Base-by-base conservation (phyloP, 768 basidiomycete genomes). In the Cystofilobasidium bisporidii region DNA sequence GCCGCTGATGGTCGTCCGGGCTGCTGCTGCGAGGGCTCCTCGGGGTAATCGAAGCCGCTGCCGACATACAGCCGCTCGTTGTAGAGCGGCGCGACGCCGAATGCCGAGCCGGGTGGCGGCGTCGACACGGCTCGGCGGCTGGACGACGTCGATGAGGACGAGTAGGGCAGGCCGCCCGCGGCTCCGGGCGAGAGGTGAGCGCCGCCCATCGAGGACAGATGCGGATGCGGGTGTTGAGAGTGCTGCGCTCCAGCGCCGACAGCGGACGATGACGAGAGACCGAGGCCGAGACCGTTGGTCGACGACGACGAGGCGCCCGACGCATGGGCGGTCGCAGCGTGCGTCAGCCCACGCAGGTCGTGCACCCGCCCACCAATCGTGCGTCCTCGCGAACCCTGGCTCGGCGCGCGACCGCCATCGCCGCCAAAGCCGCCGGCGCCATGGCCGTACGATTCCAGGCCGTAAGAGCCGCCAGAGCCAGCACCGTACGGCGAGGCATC, bases 51-150 rank as follows among this genome's bases (percentile, higher is more conserved):
- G 28, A 22, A 56, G 4, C 28, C 53, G 28, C 18, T 20, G 28
- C 28, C 53, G 30, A 20, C 53, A 30, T 30, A 56, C 53, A 56
- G 53, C 53, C 53, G 53, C 18, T 56, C 53, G 28, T 56, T 56
- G 53, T 56, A 56, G 18, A 56, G 53, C 53, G 53, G 53, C 8
- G 53, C 53, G 30, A 56, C 53, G 28, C 53, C 53, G 30, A 56
- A 56, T 2, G 18, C 53, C 18, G 57, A 60, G 14, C 32, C 47
- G 6, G 65, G 65, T 10, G 65, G 65, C 0, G 65, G 65, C 10
- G 65, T 66, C 10, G 58, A 61, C 11, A 66, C 56, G 58, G 65
- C 65, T 9, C 65, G 57, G 18, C 65, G 40, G 20, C 47, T 53
- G 15, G 26, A 43, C 40, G 41, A 43, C 22, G 40, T 43, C 22